phyloP scores from a whole-genome alignment of 2,329 filamentous ascomycete genomes.

The Neonectria faginata region DNA sequence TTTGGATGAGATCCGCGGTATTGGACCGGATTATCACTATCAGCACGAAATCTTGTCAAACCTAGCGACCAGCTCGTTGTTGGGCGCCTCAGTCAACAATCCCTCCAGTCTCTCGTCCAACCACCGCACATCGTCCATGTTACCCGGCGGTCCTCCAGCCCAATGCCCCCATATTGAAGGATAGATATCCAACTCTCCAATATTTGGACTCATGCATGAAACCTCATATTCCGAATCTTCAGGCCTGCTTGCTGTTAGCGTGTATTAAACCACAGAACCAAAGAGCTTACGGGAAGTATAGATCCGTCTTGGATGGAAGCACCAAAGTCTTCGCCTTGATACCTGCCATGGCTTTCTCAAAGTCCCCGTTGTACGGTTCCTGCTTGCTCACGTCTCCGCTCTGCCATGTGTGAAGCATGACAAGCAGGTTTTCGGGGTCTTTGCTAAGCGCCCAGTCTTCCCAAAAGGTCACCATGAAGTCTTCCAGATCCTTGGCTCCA shows the following conservation, averaged over 20 bases:
- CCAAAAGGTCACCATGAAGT: conserved; percentile 82
- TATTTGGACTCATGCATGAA: conserved; percentile 52
- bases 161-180: conserved; percentile 61
- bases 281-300: conserved; percentile 74
- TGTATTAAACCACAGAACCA: fast-evolving
- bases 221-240: conserved; percentile 84
- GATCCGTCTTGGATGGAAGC: conserved; percentile 77
- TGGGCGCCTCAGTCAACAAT: conserved; percentile 31
- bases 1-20: neutral
- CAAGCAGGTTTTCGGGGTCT: conserved; percentile 79
- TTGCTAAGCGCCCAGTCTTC: conserved; percentile 79
- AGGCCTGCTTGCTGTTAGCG: conserved; percentile 52
- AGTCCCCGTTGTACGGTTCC: conserved; percentile 74
- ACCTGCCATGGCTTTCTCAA: conserved; percentile 71
- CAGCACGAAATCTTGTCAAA: neutral
- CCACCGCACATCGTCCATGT: conserved; percentile 77
- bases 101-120: conserved; percentile 63
- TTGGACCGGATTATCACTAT: neutral
- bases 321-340: conserved; percentile 81
- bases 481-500: conserved; percentile 75
- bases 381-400: conserved; percentile 76
- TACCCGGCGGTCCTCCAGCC: conserved; percentile 78
- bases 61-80: neutral
- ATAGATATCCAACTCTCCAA: conserved; percentile 52
- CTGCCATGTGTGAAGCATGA: conserved; percentile 85